Evolutionary conservation across 2,329 filamentous ascomycete species (phyloP).

Genomic region (Epichloe coenophiala): DNA sequence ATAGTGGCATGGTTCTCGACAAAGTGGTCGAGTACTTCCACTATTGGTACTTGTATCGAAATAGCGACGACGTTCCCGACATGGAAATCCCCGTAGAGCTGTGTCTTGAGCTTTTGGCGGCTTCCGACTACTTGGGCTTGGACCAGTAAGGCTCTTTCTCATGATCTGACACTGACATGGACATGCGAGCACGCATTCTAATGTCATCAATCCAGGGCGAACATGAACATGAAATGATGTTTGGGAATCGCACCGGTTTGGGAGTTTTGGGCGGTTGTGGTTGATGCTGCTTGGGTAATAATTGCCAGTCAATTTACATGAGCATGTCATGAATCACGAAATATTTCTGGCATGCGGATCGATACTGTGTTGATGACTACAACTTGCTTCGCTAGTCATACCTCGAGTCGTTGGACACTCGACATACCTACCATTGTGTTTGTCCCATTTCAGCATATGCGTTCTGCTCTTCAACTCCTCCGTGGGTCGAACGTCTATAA

Average conservation of each 20-base stretch:
- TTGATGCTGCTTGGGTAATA: background rate
- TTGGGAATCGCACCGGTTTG: background rate
- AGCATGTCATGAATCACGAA: background rate
- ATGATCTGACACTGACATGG: background rate
- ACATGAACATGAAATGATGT: slow-evolving; percentile 24
- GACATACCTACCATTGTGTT: background rate
- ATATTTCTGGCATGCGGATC: background rate
- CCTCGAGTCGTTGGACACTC: background rate
- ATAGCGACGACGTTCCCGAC: slow-evolving; percentile 60
- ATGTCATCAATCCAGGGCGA: slow-evolving; percentile 19
- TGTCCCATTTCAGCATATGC: slow-evolving; percentile 40
- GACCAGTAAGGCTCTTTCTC: slow-evolving; percentile 31
- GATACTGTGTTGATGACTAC: background rate
- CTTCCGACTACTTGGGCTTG: slow-evolving; percentile 62
- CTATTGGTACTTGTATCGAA: slow-evolving; percentile 62
- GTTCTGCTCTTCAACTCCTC: slow-evolving; percentile 32
- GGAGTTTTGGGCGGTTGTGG: background rate
- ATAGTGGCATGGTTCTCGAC: slow-evolving; percentile 59
- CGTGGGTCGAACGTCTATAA: slow-evolving; percentile 41
- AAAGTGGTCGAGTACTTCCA: slow-evolving; percentile 76
- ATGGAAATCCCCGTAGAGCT: slow-evolving; percentile 71
- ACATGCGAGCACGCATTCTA: slow-evolving; percentile 19
- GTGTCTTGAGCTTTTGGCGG: slow-evolving; percentile 64
- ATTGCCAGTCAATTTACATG: background rate
- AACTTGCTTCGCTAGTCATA: background rate